A percentile compares a stretch with the other conserved stretches of the same genome.
These are phyloP conservation scores for Beauveria pseudobassiana DNA, from an alignment of 2,329 filamentous ascomycete genomes.

Conservation along the genomic window DNA sequence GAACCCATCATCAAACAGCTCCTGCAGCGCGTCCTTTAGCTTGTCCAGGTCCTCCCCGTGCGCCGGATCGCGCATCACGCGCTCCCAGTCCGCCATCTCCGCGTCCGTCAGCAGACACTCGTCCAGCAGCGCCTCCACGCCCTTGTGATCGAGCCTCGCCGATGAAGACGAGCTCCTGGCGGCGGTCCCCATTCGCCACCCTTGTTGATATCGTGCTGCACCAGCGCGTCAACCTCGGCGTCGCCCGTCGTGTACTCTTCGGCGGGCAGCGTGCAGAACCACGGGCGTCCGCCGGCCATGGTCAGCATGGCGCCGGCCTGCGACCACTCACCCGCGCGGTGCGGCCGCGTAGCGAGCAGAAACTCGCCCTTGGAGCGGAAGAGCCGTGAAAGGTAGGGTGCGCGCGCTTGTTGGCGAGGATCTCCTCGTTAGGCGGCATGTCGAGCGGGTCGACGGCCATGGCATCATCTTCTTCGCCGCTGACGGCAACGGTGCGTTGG, in stretches of 20 bases:
- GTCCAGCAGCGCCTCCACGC: conserved; percentile 48
- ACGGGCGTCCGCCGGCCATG: conserved; percentile 43
- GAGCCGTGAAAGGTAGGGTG: conserved; percentile 45
- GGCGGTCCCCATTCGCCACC: conserved; percentile 57
- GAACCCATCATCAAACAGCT: conserved; percentile 52
- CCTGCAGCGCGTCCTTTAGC: conserved; percentile 38
- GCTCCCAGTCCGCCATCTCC: conserved; percentile 49
- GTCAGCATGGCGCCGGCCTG: conserved; percentile 59
- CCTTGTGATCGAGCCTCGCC: conserved; percentile 52
- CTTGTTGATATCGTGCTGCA: conserved; percentile 41
- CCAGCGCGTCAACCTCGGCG: conserved; percentile 38
- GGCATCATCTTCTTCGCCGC: conserved; percentile 1
- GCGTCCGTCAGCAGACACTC: conserved; percentile 52
- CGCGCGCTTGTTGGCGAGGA: conserved; percentile 49
- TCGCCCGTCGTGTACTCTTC: conserved; percentile 42
- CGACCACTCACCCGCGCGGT: conserved; percentile 51
- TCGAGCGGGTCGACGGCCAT: conserved; percentile 21
- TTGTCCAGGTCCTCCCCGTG: conserved; percentile 17
- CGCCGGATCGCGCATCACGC: conserved; percentile 37
- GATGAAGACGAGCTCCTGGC: conserved; percentile 69
- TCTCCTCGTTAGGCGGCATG: conserved; percentile 32
- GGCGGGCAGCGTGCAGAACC: conserved; percentile 54
- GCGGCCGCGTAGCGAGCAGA: conserved; percentile 51
- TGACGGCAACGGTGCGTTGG: conserved; percentile 10
- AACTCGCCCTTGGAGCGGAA: conserved; percentile 58